Conservation (phyloP, 108 stramenopile species). For the Pseudonitzschia delicatissima region DNA sequence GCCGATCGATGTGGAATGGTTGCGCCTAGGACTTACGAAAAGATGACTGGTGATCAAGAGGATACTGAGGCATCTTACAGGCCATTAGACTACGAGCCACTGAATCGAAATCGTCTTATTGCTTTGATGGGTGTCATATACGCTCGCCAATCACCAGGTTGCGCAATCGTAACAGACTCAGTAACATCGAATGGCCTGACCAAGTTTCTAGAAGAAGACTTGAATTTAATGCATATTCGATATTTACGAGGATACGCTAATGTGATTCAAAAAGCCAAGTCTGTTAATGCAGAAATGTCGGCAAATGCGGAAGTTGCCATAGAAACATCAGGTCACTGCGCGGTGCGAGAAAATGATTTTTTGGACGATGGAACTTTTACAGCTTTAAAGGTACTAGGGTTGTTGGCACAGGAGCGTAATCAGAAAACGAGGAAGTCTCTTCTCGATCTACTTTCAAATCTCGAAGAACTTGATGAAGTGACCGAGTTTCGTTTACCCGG, state of each 20-base stretch:
- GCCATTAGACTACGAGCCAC: constrained; percentile 45
- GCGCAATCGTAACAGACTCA: constrained; percentile 76
- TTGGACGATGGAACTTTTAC: constrained; percentile 89
- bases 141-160: constrained; percentile 48
- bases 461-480: constrained; percentile 66
- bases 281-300: constrained; percentile 55
- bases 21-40: constrained; percentile 31
- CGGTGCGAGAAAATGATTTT: constrained; percentile 76
- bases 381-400: constrained; percentile 68
- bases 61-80: constrained; percentile 3
- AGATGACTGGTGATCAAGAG: constrained; percentile 3
- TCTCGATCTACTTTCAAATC: constrained; percentile 55
- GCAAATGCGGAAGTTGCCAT: constrained; percentile 76
- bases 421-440: constrained; percentile 26
- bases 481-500: constrained; percentile 59
- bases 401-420: constrained; percentile 28
- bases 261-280: constrained; percentile 77
- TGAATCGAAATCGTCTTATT: constrained; percentile 82
- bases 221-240: constrained; percentile 66
- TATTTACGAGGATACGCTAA: constrained; percentile 84
- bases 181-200: constrained; percentile 74
- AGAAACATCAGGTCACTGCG: constrained; percentile 83
- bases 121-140: constrained; percentile 74
- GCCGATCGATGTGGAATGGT: constrained; percentile 85
- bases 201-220: constrained; percentile 47